Evolutionary conservation across 2,329 filamentous ascomycete species (phyloP).

Genomic region (Clarireedia homoeocarpa): DNA sequence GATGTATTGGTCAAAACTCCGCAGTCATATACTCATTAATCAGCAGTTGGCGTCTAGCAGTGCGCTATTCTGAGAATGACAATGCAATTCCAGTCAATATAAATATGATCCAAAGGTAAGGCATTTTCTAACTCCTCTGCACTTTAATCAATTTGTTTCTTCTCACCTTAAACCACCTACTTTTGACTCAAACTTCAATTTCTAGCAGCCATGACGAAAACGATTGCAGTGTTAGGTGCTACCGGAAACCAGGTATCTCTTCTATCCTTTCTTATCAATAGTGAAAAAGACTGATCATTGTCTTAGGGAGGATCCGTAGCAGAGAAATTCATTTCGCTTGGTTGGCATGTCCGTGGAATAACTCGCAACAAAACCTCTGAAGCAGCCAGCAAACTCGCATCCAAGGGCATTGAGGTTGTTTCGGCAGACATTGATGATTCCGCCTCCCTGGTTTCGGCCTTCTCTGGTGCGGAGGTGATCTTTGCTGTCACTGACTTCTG

Average conservation of each 20-base stretch:
- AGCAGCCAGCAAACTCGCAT: conserved; percentile 32
- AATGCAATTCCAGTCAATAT: too few relatives aligned
- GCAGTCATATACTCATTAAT: too few relatives aligned
- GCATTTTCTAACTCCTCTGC: too few relatives aligned
- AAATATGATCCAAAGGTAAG: too few relatives aligned
- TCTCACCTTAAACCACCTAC: too few relatives aligned
- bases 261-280: not conserved
- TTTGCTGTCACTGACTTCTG: conserved; percentile 34
- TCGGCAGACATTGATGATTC: conserved; percentile 19
- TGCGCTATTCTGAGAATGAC: too few relatives aligned
- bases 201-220: not conserved
- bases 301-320: conserved; percentile 40
- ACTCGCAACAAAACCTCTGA: conserved; percentile 39
- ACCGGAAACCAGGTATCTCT: not conserved
- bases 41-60: too few relatives aligned
- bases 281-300: not conserved
- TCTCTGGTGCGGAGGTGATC: conserved; percentile 32
- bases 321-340: conserved; percentile 35
- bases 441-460: conserved; percentile 23
- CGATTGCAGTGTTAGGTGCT: not conserved
- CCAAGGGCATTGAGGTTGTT: conserved; percentile 37
- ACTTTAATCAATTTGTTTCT: too few relatives aligned
- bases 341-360: conserved; percentile 39
- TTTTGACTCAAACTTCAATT: too few relatives aligned
- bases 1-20: too few relatives aligned